Conservation (phyloP, 2,329 filamentous ascomycete species). For the Penicillium sp. region DNA sequence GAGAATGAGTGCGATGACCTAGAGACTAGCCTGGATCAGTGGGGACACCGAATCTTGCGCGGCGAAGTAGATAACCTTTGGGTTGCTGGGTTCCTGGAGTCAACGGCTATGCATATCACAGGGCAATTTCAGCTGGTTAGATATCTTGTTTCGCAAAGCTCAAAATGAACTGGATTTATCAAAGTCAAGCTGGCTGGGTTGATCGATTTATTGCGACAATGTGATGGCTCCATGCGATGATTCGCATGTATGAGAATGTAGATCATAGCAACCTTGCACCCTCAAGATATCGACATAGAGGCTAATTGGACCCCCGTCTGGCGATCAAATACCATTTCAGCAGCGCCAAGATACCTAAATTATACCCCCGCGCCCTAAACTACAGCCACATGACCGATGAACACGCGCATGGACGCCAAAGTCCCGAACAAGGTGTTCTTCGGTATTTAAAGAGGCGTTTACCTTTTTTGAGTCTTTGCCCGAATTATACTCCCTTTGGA, state of each 20-base stretch:
- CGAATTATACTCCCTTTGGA: neutral
- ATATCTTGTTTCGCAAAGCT: neutral
- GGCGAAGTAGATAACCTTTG: neutral
- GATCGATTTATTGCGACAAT: no score
- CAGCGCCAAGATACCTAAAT: neutral
- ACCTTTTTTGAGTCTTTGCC: neutral
- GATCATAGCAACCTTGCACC: neutral
- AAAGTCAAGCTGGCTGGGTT: neutral
- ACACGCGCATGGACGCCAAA: neutral
- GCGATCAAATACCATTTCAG: neutral
- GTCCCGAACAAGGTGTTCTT: neutral
- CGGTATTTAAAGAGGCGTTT: neutral
- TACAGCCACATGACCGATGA: neutral
- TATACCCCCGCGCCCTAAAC: neutral
- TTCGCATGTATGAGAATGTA: neutral
- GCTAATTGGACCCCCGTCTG: neutral
- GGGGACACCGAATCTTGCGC: neutral
- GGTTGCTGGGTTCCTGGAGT: neutral
- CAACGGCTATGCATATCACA: neutral
- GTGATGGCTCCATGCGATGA: neutral
- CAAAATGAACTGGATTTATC: neutral
- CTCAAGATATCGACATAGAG: neutral
- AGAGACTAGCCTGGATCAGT: neutral
- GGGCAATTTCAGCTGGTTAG: neutral
- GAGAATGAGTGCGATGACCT: slow-evolving; percentile 1